phyloP scores from a whole-genome alignment of 768 basidiomycete species.

The Tephrocybe sp. region DNA sequence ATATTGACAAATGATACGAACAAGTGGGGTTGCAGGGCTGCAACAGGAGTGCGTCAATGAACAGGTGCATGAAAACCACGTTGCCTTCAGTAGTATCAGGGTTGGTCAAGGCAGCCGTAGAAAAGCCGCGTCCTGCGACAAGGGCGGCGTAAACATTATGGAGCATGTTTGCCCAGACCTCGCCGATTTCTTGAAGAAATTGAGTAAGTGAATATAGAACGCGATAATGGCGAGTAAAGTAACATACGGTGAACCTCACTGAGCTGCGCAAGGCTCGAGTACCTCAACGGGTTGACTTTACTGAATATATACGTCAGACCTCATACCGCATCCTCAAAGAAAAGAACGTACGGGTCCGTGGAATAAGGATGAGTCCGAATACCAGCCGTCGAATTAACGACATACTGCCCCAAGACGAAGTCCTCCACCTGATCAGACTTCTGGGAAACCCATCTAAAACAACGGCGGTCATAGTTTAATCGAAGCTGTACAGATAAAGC shows the following conservation, averaged over 20 bases:
- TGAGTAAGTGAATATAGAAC: constrained; percentile 32
- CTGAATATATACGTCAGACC: constrained; percentile 16
- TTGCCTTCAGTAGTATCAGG: constrained; percentile 44
- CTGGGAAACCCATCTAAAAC: constrained; percentile 39
- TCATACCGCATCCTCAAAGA: no score
- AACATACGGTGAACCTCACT: constrained; percentile 45
- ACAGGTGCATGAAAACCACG: constrained; percentile 49
- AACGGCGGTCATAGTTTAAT: neutral
- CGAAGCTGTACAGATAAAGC: neutral
- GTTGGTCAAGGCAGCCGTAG: constrained; percentile 37
- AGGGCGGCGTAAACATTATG: constrained; percentile 44
- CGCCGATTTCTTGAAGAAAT: no score
- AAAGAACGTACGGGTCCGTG: constrained; percentile 35
- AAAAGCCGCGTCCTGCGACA: constrained; percentile 35
- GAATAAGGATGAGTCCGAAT: constrained; percentile 61
- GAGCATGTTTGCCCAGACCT: constrained; percentile 52
- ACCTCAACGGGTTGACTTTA: constrained; percentile 42
- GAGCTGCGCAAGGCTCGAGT: constrained; percentile 37
- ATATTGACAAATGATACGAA: constrained; percentile 19
- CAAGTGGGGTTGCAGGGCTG: constrained; percentile 54
- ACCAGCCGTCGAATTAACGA: constrained; percentile 45
- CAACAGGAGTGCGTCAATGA: constrained; percentile 49
- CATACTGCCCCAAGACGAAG: constrained; percentile 48
- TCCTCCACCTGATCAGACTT: constrained; percentile 34
- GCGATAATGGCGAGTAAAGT: neutral